Conservation (phyloP, 1,284 basidiomycete genomes). For the Trametes polyzona region DNA sequence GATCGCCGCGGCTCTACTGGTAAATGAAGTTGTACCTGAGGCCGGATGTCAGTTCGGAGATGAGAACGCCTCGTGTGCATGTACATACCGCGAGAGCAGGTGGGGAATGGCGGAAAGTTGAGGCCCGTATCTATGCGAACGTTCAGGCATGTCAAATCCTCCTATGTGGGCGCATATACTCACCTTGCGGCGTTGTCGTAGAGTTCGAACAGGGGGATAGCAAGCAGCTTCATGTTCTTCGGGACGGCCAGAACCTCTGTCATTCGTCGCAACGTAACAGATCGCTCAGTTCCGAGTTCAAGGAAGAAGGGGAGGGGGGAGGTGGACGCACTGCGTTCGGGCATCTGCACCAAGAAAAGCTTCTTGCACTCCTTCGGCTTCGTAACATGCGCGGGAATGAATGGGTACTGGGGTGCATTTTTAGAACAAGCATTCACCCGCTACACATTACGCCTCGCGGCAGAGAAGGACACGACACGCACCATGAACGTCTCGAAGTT, state of each 20-base stretch:
- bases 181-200: slow-evolving; percentile 95
- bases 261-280: not conserved
- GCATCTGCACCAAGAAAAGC: slow-evolving; percentile 94
- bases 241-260: slow-evolving; percentile 94
- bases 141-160: not conserved
- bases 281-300: not conserved
- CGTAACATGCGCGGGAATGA: slow-evolving; percentile 94
- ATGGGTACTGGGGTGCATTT: slow-evolving; percentile 79
- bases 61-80: not conserved
- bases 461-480: slow-evolving; percentile 34
- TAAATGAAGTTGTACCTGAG: slow-evolving; percentile 72
- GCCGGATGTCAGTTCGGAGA: not conserved
- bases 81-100: slow-evolving; percentile 80
- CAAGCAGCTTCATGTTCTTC: slow-evolving; percentile 98
- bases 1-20: slow-evolving; percentile 43
- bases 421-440: not conserved
- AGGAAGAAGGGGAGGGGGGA: not conserved
- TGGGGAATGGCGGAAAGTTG: slow-evolving; percentile 95
- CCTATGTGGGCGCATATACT: slow-evolving; percentile 20
- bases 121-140: slow-evolving; percentile 70
- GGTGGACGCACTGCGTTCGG: slow-evolving; percentile 78
- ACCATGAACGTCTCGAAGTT: slow-evolving; percentile 99
- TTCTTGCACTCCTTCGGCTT: slow-evolving; percentile 99
- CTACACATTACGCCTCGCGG: not conserved
- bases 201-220: slow-evolving; percentile 94